Percentiles rank a stretch among this genome's conserved stretches.
Conservation (phyloP, 257 asterid genomes). For the Nicotiana undulata region DNA sequence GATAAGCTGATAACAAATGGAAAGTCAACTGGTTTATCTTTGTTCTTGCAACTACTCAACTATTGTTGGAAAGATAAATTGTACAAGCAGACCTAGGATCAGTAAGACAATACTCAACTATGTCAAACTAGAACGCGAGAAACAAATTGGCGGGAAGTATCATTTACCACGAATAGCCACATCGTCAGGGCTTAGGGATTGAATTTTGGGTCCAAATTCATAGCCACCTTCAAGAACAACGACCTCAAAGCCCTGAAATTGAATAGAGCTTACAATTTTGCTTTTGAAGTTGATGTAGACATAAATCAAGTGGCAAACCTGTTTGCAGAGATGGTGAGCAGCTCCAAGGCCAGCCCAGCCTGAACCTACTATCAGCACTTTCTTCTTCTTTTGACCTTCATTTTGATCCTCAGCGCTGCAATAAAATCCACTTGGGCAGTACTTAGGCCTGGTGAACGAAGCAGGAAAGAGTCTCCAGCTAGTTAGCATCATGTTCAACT, state of each 20-base stretch:
- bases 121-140: too few relatives aligned
- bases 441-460: not conserved
- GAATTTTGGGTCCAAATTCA: slow-evolving; percentile 44
- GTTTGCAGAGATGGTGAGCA: slow-evolving; percentile 60
- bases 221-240: slow-evolving; percentile 68
- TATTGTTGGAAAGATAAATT: too few relatives aligned
- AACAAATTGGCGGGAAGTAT: not conserved
- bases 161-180: slow-evolving; percentile 41
- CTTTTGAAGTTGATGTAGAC: not conserved
- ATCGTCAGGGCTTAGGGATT: slow-evolving; percentile 50
- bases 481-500: not conserved
- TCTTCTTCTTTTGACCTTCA: slow-evolving; percentile 35
- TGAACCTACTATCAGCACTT: slow-evolving; percentile 50
- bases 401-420: slow-evolving; percentile 40
- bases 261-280: not conserved
- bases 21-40: too few relatives aligned
- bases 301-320: slow-evolving; percentile 13
- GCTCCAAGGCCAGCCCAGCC: slow-evolving; percentile 71
- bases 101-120: too few relatives aligned
- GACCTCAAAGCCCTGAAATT: slow-evolving; percentile 57
- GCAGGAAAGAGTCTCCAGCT: not conserved
- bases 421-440: slow-evolving; percentile 15
- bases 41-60: too few relatives aligned
- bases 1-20: too few relatives aligned
- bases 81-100: too few relatives aligned